phyloP scores from a whole-genome alignment of 2,329 filamentous ascomycete species.

The Aureobasidium zeae region DNA sequence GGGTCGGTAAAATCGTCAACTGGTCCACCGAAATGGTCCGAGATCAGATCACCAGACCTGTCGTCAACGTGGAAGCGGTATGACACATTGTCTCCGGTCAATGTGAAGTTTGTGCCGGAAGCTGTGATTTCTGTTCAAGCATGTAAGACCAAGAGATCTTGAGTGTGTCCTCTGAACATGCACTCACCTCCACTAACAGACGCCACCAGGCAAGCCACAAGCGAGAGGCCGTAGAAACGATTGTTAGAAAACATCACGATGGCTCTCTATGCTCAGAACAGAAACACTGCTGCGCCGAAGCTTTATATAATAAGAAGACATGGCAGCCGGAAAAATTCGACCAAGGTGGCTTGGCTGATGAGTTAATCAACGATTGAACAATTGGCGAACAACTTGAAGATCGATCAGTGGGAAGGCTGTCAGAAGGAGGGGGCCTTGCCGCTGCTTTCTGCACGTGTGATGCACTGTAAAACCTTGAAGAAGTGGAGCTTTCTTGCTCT shows the following conservation, averaged over 20 bases:
- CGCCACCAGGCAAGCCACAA: background rate
- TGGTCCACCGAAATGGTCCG: slow-evolving; percentile 53
- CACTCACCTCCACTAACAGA: slow-evolving; percentile 2
- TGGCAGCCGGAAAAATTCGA: too few relatives aligned
- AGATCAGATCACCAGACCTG: slow-evolving; percentile 46
- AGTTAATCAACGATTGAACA: too few relatives aligned
- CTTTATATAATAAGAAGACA: too few relatives aligned
- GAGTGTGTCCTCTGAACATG: background rate
- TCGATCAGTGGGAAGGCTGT: too few relatives aligned
- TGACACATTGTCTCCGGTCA: slow-evolving; percentile 48
- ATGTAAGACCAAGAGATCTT: background rate
- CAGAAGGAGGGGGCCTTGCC: too few relatives aligned
- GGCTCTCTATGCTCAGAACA: too few relatives aligned
- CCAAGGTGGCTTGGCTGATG: too few relatives aligned
- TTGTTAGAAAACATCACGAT: slow-evolving; percentile 1
- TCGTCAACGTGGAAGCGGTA: slow-evolving; percentile 57
- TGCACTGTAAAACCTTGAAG: too few relatives aligned
- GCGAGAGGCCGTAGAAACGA: background rate
- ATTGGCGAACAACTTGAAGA: too few relatives aligned
- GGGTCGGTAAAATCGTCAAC: slow-evolving; percentile 44
- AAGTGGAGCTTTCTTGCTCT: too few relatives aligned
- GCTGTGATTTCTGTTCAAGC: slow-evolving; percentile 34
- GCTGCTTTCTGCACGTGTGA: too few relatives aligned
- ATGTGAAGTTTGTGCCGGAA: slow-evolving; percentile 47
- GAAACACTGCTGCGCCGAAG: too few relatives aligned